Percentiles rank a stretch among this genome's conserved stretches.
Conservation (phyloP, 495 filamentous ascomycete species). For the Peziza echinospora region DNA sequence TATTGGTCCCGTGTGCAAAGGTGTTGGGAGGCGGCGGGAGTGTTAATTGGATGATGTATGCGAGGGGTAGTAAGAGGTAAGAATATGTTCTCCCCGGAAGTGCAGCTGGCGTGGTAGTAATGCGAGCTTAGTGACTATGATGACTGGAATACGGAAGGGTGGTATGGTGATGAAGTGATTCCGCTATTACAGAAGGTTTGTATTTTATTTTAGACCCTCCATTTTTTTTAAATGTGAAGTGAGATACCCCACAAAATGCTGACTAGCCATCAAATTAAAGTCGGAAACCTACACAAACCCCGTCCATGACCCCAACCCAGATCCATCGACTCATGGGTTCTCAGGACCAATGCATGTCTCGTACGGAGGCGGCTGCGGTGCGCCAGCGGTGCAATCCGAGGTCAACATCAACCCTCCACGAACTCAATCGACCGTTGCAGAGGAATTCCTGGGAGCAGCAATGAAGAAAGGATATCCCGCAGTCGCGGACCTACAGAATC, state of each 20-base stretch:
- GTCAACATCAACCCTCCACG: no score
- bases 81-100: neutral
- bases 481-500: constrained; percentile 25
- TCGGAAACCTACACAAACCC: no score
- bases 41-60: constrained; percentile 39
- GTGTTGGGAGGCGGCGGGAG: constrained; percentile 37
- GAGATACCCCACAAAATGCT: neutral
- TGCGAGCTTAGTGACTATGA: constrained; percentile 25
- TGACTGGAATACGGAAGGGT: constrained; percentile 30
- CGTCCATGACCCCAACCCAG: constrained; percentile 10
- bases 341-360: constrained; percentile 31
- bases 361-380: constrained; percentile 22
- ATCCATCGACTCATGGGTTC: constrained; percentile 23
- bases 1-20: constrained; percentile 27
- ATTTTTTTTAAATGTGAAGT: neutral
- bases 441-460: constrained; percentile 24
- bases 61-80: constrained; percentile 19
- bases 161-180: constrained; percentile 29
- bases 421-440: no score
- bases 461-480: constrained; percentile 24
- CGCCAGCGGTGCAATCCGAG: constrained; percentile 14
- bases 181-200: constrained; percentile 36
- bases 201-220: no score
- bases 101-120: neutral
- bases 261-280: neutral